Evolutionary conservation across 2,329 filamentous ascomycete genomes (phyloP).

Genomic region (Fusarium sp.): DNA sequence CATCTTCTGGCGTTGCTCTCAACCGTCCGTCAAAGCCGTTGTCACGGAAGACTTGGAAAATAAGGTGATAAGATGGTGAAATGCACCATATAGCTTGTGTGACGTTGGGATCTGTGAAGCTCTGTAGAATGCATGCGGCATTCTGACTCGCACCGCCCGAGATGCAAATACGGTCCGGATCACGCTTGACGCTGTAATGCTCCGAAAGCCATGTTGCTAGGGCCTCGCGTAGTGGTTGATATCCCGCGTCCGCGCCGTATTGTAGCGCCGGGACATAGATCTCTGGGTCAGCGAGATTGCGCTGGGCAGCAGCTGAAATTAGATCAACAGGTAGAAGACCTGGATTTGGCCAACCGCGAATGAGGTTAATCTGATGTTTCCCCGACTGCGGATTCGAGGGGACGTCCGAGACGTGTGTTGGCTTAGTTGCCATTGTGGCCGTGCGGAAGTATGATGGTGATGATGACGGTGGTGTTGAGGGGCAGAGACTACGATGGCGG

Average conservation of each 20-base stretch:
- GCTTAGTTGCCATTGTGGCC: conserved; percentile 15
- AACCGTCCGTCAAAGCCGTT: conserved; percentile 77
- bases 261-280: conserved; percentile 75
- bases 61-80: conserved; percentile 86
- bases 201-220: conserved; percentile 77
- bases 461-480: conserved; percentile 23
- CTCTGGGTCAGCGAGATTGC: conserved; percentile 70
- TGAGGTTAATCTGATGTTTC: conserved; percentile 70
- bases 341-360: conserved; percentile 76
- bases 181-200: conserved; percentile 66
- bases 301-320: conserved; percentile 71
- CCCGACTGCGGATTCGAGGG: conserved; percentile 40
- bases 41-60: conserved; percentile 87
- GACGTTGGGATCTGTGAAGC: conserved; percentile 82
- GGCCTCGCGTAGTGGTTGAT: conserved; percentile 74
- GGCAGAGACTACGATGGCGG: conserved; percentile 11
- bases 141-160: conserved; percentile 89
- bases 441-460: conserved; percentile 3
- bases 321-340: conserved; percentile 74
- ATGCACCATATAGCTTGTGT: conserved; percentile 85
- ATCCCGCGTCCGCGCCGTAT: conserved; percentile 85
- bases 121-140: conserved; percentile 80
- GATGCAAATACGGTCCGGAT: conserved; percentile 77
- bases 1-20: conserved; percentile 80
- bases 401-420: conserved; percentile 30